Conservation (phyloP, 2,329 filamentous ascomycete genomes). For the Thielaviopsis populi region DNA sequence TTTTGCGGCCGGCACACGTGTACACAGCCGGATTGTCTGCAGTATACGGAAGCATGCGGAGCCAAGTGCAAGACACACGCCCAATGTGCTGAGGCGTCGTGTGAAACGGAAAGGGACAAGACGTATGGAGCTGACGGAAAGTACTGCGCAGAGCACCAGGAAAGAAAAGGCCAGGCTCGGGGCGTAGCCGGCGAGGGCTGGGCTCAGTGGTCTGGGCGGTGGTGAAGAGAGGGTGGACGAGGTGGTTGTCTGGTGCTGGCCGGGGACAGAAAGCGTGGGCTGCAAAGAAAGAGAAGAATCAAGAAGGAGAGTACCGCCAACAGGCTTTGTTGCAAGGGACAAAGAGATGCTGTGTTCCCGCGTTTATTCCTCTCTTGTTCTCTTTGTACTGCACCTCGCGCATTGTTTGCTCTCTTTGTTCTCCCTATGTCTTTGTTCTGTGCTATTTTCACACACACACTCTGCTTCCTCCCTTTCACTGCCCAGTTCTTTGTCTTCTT, state of each 20-base stretch:
- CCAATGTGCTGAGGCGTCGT: neutral
- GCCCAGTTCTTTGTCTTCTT: too few species aligned
- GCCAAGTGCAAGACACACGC: neutral
- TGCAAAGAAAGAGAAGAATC: neutral
- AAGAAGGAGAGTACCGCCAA: too few species aligned
- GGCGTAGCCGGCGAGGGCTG: neutral
- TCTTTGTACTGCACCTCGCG: neutral
- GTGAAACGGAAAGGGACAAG: neutral
- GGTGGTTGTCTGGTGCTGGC: neutral
- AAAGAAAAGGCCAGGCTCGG: neutral
- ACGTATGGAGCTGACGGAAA: neutral
- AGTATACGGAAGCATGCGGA: neutral
- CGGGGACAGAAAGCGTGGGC: neutral
- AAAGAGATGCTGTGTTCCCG: too few species aligned
- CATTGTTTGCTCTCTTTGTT: neutral
- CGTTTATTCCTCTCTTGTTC: neutral
- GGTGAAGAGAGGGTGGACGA: neutral
- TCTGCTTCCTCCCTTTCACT: too few species aligned
- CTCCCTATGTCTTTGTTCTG: neutral
- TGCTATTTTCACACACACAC: neutral
- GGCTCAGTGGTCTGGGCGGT: conserved; percentile 6
- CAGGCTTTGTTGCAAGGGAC: too few species aligned
- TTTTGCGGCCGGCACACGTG: neutral
- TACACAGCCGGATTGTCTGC: neutral
- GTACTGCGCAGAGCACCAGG: neutral